Percentiles rank a stretch among this genome's conserved stretches.
Conservation (phyloP, 257 asterid species). For the Solanum ahanhuiri region DNA sequence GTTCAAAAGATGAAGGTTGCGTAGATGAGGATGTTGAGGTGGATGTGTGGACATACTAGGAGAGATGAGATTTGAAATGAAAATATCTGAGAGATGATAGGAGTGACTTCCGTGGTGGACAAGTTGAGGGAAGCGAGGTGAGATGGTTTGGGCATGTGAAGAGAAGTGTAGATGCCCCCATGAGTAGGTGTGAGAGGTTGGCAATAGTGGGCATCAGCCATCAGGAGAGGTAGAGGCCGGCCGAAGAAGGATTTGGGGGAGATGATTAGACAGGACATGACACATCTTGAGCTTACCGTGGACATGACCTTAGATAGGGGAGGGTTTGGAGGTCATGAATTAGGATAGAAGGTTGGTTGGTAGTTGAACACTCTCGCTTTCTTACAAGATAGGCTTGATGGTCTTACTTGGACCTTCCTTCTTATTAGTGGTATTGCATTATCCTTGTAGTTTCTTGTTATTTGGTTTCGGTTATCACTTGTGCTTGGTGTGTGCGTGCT, state of each 20-base stretch:
- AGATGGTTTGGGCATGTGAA: neutral
- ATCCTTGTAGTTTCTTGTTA: neutral
- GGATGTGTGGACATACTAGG: neutral
- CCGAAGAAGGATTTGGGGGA: neutral
- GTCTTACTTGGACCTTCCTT: neutral
- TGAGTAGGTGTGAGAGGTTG: neutral
- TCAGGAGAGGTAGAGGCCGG: neutral
- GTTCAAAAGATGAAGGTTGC: neutral
- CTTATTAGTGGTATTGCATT: neutral
- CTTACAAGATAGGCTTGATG: neutral
- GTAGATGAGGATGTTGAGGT: neutral
- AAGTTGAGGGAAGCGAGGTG: neutral
- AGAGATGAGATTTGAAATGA: neutral
- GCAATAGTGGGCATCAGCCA: neutral
- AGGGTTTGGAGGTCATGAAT: neutral
- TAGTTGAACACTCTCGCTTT: neutral
- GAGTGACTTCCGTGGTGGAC: neutral
- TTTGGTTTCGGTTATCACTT: neutral
- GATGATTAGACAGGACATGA: neutral
- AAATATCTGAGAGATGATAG: neutral
- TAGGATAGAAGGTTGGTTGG: neutral
- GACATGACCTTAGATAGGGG: neutral
- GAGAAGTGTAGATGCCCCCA: neutral
- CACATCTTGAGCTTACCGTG: neutral
- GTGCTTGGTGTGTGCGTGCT: neutral